Percentiles rank a stretch among this genome's conserved stretches.
These are phyloP conservation scores for Ascochyta clinopodiicola DNA, from an alignment of 2,329 filamentous ascomycete species.

Conservation along the genomic window DNA sequence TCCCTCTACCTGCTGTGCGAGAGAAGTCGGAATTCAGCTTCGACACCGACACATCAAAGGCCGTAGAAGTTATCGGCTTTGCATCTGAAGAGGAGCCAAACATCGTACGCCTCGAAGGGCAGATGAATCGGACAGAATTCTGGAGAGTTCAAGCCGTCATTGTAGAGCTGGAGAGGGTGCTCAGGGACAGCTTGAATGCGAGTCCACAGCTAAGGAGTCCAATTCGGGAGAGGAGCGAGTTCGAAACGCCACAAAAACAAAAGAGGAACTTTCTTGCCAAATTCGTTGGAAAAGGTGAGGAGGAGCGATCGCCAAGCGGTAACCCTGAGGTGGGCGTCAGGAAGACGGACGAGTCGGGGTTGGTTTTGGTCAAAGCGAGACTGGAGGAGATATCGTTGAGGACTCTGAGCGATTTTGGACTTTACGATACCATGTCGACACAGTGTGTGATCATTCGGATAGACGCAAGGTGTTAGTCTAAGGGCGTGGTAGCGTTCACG, in stretches of 20 bases:
- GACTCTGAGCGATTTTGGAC: conserved; percentile 44
- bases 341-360: conserved; percentile 16
- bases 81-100: conserved; percentile 49
- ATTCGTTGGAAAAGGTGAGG: conserved; percentile 29
- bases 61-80: conserved; percentile 50
- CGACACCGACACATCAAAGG: conserved; percentile 23
- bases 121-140: conserved; percentile 52
- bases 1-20: conserved; percentile 30
- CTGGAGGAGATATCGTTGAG: conserved; percentile 44
- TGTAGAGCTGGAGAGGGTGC: conserved; percentile 46
- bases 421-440: conserved; percentile 46
- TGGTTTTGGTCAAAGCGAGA: conserved; percentile 37
- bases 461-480: conserved; percentile 35
- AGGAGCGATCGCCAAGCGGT: conserved; percentile 25
- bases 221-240: conserved; percentile 2
- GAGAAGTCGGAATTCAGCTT: conserved; percentile 44
- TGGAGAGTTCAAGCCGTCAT: conserved; percentile 53
- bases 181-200: conserved; percentile 44
- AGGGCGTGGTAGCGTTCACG: neutral
- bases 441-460: conserved; percentile 42
- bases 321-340: conserved; percentile 31
- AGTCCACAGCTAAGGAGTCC: conserved; percentile 18
- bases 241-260: conserved; percentile 10
- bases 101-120: conserved; percentile 49
- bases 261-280: conserved; percentile 32